Percentiles rank a stretch among this genome's conserved stretches.
Conservation (phyloP, 768 basidiomycete species). For the Mycena floridula region DNA sequence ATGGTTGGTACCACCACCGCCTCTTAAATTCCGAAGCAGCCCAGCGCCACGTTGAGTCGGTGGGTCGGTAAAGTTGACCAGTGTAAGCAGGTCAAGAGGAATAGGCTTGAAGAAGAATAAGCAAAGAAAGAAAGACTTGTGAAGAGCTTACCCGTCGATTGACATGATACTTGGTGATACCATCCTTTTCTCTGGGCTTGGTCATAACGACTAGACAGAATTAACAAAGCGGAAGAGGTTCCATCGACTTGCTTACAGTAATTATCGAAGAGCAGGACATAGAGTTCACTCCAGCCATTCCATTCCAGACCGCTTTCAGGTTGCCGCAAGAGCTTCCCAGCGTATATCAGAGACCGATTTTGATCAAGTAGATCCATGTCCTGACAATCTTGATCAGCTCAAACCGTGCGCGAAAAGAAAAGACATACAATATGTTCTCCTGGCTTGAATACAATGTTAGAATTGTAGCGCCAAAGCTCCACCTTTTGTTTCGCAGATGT, state of each 20-base stretch:
- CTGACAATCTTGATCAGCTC: constrained; percentile 17
- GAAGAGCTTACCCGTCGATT: constrained; percentile 62
- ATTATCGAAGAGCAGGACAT: constrained; percentile 90
- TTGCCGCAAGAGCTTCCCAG: constrained; percentile 78
- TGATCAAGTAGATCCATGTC: constrained; percentile 89
- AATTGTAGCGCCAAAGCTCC: constrained; percentile 81
- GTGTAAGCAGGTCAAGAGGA: constrained; percentile 82
- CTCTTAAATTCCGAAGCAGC: constrained; percentile 59
- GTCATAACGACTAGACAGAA: constrained; percentile 72
- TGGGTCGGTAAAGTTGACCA: constrained; percentile 77
- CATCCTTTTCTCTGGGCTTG: constrained; percentile 76
- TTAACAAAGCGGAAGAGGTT: not conserved
- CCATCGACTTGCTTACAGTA: constrained; percentile 76
- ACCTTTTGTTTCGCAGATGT: constrained; percentile 83
- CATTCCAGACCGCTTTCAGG: constrained; percentile 84
- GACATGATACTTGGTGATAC: constrained; percentile 69
- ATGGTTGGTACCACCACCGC: constrained; percentile 19
- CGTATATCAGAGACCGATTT: constrained; percentile 76
- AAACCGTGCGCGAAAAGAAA: not conserved
- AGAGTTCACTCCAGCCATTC: constrained; percentile 88
- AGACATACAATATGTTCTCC: constrained; percentile 59
- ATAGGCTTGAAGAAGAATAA: constrained; percentile 59
- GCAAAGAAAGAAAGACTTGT: constrained; percentile 1
- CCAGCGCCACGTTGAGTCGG: constrained; percentile 71
- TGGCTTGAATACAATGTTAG: constrained; percentile 70